Conservation (phyloP, 1,284 basidiomycete species). For the Rhizopogon hawkerae region DNA sequence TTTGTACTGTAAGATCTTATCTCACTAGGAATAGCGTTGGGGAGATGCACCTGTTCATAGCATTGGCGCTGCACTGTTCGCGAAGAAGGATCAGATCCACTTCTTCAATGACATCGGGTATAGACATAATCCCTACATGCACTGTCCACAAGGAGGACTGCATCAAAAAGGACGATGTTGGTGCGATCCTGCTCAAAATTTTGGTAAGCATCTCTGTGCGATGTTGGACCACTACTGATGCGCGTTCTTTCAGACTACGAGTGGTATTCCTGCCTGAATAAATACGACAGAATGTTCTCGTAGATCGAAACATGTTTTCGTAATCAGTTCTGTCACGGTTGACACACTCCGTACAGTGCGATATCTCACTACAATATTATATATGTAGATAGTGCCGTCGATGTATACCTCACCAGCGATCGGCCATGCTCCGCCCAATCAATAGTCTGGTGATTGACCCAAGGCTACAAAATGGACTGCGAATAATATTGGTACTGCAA, state of each 20-base stretch:
- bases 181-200: conserved; percentile 57
- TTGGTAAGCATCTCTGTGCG: conserved; percentile 37
- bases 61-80: conserved; percentile 78
- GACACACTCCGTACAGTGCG: no score
- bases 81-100: conserved; percentile 73
- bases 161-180: conserved; percentile 60
- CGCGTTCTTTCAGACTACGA: conserved; percentile 49
- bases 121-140: conserved; percentile 73
- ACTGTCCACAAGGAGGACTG: conserved; percentile 57
- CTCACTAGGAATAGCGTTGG: conserved; percentile 48
- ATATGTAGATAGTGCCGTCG: neutral
- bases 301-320: conserved; percentile 1
- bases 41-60: conserved; percentile 90
- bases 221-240: conserved; percentile 4
- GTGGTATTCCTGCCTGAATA: conserved; percentile 72
- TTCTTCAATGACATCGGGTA: conserved; percentile 65
- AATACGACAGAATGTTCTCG: conserved; percentile 56
- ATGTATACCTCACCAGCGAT: neutral
- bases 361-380: neutral
- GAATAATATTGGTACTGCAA: conserved; percentile 74
- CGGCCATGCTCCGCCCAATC: neutral
- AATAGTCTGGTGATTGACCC: no score
- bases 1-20: conserved; percentile 5
- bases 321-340: neutral
- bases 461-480: conserved; percentile 61